These are phyloP conservation scores for Fremontodendron californicum DNA, from an alignment of 345 rosid species.

Conservation along the genomic window DNA sequence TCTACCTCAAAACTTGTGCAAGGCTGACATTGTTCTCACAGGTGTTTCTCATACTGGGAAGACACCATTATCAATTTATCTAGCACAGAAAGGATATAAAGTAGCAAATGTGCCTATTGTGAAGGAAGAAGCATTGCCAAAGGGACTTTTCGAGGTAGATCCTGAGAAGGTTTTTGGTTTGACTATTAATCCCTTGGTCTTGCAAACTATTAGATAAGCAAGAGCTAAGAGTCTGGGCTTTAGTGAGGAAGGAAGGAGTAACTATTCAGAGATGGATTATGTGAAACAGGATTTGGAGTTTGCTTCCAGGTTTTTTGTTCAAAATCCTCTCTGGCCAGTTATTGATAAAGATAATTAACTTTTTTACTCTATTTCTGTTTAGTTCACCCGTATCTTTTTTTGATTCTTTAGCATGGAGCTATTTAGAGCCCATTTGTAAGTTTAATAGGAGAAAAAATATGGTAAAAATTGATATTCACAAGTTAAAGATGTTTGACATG, in stretches of 20 bases:
- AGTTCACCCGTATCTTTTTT: not conserved
- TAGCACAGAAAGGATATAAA: slow-evolving; percentile 83
- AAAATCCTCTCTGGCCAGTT: slow-evolving; percentile 83
- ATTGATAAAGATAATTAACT: slow-evolving; percentile 44
- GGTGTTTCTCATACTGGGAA: slow-evolving; percentile 88
- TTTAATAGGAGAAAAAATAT: not conserved
- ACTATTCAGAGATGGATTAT: slow-evolving; percentile 71
- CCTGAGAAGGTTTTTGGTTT: slow-evolving; percentile 67
- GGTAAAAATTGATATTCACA: not conserved
- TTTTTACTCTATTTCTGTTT: not conserved
- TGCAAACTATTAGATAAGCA: slow-evolving; percentile 67
- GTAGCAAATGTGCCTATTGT: slow-evolving; percentile 85
- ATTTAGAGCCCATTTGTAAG: not conserved
- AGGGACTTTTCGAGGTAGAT: slow-evolving; percentile 56
- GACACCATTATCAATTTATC: slow-evolving; percentile 74
- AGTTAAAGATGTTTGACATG: not conserved
- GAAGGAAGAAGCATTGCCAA: slow-evolving; percentile 64
- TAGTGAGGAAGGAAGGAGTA: slow-evolving; percentile 41
- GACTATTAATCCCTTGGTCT: slow-evolving; percentile 65
- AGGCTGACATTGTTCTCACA: slow-evolving; percentile 67
- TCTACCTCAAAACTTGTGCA: slow-evolving; percentile 62
- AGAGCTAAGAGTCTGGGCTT: slow-evolving; percentile 78
- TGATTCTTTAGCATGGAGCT: not conserved
- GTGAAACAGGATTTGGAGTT: slow-evolving; percentile 66
- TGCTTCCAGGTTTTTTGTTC: slow-evolving; percentile 57